Evolutionary conservation across 176 grass and related monocot species (phyloP).

Genomic region (Ananas comosus): DNA sequence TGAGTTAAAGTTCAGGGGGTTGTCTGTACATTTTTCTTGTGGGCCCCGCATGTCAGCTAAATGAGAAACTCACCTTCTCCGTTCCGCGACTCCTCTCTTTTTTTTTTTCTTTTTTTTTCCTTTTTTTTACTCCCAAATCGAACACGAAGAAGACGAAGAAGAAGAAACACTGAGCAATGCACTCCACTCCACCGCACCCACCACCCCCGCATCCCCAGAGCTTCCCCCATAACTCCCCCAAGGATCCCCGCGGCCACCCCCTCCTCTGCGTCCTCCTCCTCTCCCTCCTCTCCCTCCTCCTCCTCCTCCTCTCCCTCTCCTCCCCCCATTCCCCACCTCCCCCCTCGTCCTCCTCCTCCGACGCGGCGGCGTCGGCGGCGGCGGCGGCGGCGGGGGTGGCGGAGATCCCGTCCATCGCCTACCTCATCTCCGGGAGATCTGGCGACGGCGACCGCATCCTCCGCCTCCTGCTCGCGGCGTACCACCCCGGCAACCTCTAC

Average conservation of each 20-base stretch:
- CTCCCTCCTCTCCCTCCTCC: constrained; percentile 51
- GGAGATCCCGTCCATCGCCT: constrained; percentile 42
- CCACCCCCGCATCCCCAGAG: not conserved
- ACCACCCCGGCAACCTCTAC: constrained; percentile 80
- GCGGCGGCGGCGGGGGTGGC: no score
- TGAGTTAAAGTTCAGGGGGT: no score
- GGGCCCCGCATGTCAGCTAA: no score
- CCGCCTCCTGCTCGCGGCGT: constrained; percentile 62
- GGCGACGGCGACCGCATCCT: constrained; percentile 70
- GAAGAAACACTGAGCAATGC: not conserved
- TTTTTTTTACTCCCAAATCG: no score
- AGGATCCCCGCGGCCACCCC: constrained; percentile 41
- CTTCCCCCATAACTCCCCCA: constrained; percentile 24
- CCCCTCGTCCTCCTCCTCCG: constrained; percentile 7
- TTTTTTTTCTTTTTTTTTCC: no score
- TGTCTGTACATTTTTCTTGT: no score
- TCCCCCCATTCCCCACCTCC: constrained; percentile 20
- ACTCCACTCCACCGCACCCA: not conserved
- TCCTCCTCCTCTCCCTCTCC: constrained; percentile 21
- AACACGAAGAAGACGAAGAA: no score
- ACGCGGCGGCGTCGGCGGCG: not conserved
- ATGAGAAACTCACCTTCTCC: no score
- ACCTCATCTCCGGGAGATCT: constrained; percentile 66
- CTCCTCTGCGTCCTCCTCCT: constrained; percentile 65
- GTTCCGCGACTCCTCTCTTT: no score